phyloP scores from a whole-genome alignment of 2,329 filamentous ascomycete genomes.

The Rutstroemia sp. region DNA sequence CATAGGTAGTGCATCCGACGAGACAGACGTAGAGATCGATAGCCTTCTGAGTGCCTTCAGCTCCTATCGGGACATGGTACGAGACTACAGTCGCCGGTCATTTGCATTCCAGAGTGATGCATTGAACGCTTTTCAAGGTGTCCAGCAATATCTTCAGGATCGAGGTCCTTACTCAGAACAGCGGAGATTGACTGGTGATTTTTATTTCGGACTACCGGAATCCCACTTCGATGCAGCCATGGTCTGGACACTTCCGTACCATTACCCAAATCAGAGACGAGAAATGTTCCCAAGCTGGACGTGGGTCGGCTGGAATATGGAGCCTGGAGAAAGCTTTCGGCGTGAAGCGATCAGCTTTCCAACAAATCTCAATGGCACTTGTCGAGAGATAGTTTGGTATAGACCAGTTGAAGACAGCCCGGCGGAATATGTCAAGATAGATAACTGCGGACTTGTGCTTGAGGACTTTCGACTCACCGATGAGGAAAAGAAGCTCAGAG shows the following conservation, averaged over 20 bases:
- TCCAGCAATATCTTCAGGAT: background rate
- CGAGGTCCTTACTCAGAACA: background rate
- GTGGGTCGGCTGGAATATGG: conserved; percentile 5
- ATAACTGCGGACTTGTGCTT: background rate
- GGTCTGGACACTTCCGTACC: background rate
- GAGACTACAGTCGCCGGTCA: background rate
- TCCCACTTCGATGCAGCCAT: background rate
- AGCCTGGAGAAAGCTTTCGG: background rate
- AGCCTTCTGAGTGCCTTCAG: background rate
- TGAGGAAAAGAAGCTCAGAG: background rate
- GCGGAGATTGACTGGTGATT: background rate
- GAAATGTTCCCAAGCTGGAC: conserved; percentile 4
- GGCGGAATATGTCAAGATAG: background rate
- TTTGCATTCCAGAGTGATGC: background rate
- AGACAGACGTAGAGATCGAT: background rate
- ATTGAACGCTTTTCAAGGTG: conserved; percentile 1
- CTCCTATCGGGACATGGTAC: background rate
- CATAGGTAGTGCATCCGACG: background rate
- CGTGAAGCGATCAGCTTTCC: background rate
- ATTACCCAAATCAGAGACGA: conserved; percentile 1
- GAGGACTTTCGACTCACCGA: background rate
- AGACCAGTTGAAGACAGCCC: background rate
- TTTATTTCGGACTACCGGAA: conserved; percentile 1
- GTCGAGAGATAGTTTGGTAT: conserved; percentile 2
- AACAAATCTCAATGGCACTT: background rate